These are phyloP conservation scores for Microcera coccophila DNA, from an alignment of 2,329 filamentous ascomycete genomes.

Conservation along the genomic window DNA sequence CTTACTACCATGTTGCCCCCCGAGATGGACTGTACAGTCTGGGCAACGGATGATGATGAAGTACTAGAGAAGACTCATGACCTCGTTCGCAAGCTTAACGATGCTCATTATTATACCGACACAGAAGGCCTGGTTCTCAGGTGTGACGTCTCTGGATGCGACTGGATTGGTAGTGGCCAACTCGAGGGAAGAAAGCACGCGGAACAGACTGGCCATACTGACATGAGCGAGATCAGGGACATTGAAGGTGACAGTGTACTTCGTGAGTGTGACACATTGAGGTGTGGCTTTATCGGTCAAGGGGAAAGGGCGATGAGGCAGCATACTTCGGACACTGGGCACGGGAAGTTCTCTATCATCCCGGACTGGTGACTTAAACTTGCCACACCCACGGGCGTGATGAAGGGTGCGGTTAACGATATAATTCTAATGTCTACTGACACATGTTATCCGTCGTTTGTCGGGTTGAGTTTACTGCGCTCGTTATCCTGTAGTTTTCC, in stretches of 20 bases:
- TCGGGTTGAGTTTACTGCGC: too few species aligned
- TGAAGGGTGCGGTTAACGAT: too few species aligned
- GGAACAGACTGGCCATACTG: slow-evolving; percentile 54
- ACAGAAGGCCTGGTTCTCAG: slow-evolving; percentile 73
- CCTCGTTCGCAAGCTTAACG: slow-evolving; percentile 61
- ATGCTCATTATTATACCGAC: slow-evolving; percentile 83
- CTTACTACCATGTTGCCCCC: slow-evolving; percentile 57
- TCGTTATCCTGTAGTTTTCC: too few species aligned
- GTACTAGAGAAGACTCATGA: slow-evolving; percentile 66
- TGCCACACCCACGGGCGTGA: too few species aligned
- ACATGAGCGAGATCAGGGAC: slow-evolving; percentile 66
- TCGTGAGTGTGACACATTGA: slow-evolving; percentile 64
- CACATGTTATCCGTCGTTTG: too few species aligned
- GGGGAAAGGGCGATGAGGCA: slow-evolving; percentile 57
- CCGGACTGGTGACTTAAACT: slow-evolving; percentile 29
- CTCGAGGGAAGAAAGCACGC: slow-evolving; percentile 60
- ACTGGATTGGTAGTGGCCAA: slow-evolving; percentile 65
- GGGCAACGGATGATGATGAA: slow-evolving; percentile 54
- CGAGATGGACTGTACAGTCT: slow-evolving; percentile 67
- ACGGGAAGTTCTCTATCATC: slow-evolving; percentile 43
- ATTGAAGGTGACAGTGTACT: slow-evolving; percentile 76
- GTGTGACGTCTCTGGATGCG: slow-evolving; percentile 65
- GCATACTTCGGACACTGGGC: slow-evolving; percentile 59
- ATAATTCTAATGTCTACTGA: too few species aligned
- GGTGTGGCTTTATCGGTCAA: slow-evolving; percentile 63